Conservation (phyloP, 306 rosid genomes). For the Psophocarpus tetragonolobus region DNA sequence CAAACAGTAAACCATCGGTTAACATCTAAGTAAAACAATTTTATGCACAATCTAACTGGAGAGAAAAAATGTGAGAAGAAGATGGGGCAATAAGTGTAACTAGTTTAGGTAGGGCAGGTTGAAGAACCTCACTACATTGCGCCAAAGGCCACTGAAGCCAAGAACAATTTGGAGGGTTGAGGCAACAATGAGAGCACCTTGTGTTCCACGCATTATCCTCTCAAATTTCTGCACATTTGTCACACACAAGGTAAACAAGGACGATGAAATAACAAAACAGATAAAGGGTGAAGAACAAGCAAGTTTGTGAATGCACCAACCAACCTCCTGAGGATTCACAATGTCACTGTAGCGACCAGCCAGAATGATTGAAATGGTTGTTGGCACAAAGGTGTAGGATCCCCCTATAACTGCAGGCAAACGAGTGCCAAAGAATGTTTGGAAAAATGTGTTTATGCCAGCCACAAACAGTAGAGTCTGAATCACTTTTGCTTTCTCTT, state of each 20-base stretch:
- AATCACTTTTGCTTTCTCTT: slow-evolving; percentile 90
- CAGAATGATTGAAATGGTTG: slow-evolving; percentile 88
- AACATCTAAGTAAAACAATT: neutral
- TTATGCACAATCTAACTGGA: neutral
- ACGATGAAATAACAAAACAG: slow-evolving; percentile 2
- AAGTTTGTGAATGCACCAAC: slow-evolving; percentile 23
- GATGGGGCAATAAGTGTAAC: neutral
- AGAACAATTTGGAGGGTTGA: slow-evolving; percentile 95
- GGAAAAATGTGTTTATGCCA: slow-evolving; percentile 81
- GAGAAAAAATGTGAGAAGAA: neutral
- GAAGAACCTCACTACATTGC: slow-evolving; percentile 84
- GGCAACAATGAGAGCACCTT: slow-evolving; percentile 96
- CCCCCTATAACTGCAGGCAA: slow-evolving; percentile 93
- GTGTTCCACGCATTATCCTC: slow-evolving; percentile 93
- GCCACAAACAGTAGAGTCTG: slow-evolving; percentile 88
- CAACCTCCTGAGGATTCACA: slow-evolving; percentile 83
- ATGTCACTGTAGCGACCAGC: slow-evolving; percentile 87
- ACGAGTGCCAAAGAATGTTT: slow-evolving; percentile 86
- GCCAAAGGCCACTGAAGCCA: slow-evolving; percentile 99
- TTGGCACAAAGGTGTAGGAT: slow-evolving; percentile 88
- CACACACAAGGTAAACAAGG: slow-evolving; percentile 19
- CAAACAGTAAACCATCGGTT: neutral
- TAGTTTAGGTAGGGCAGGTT: slow-evolving; percentile 6
- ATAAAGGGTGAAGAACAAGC: neutral
- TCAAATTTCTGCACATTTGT: slow-evolving; percentile 71